Conservation (phyloP, 2,329 filamentous ascomycete species). For the Samsoniella hepiali region DNA sequence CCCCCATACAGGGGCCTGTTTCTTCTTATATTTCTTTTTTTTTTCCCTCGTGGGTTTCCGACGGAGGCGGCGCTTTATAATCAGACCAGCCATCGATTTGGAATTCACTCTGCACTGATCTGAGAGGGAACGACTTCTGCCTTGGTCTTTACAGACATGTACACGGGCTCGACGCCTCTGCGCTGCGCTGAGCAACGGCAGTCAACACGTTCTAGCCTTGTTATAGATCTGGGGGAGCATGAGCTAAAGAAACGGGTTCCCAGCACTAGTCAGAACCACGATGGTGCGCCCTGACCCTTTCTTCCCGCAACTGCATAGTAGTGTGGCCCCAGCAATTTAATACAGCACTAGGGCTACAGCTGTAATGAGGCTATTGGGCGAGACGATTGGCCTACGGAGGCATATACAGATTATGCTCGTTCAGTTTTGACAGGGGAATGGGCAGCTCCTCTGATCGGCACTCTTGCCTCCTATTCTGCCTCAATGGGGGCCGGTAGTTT, state of each 20-base stretch:
- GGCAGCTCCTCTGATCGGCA: not conserved
- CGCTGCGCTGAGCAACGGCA: not conserved
- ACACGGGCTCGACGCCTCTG: not conserved
- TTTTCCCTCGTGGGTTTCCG: not conserved
- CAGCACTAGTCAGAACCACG: not conserved
- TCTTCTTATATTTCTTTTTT: not conserved
- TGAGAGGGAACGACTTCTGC: too few species aligned
- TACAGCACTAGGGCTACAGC: not conserved
- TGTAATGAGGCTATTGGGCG: not conserved
- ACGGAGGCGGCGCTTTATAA: not conserved
- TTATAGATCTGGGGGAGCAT: not conserved
- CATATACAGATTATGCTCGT: not conserved
- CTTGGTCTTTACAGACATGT: not conserved
- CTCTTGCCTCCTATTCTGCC: not conserved
- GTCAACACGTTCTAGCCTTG: not conserved
- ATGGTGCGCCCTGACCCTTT: not conserved
- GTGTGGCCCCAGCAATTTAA: not conserved
- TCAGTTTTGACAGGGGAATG: not conserved
- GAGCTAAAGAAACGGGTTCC: not conserved
- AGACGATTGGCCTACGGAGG: not conserved
- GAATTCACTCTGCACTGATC: not conserved
- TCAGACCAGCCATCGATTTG: not conserved
- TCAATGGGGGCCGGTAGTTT: not conserved
- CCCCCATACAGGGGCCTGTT: conserved; percentile 6
- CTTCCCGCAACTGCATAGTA: not conserved